phyloP scores from a whole-genome alignment of 768 basidiomycete genomes.

The Suillus occidentalis region DNA sequence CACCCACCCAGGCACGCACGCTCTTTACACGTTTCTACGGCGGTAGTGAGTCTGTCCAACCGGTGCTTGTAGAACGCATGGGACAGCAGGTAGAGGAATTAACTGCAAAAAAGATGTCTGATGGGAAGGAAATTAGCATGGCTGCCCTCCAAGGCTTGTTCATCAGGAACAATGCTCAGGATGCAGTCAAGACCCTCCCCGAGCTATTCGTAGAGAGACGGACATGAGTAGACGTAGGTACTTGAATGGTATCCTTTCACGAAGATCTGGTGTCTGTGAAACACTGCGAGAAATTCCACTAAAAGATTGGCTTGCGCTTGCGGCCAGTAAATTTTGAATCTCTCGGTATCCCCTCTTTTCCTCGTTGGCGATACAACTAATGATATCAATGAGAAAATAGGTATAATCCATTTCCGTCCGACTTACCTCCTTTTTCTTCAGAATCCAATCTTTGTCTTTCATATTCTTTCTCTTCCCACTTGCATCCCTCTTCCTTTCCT shows the following conservation, averaged over 20 bases:
- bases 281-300: slow-evolving; percentile 23
- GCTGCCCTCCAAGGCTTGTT: slow-evolving; percentile 94
- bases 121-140: slow-evolving; percentile 81
- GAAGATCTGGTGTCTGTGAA: background rate
- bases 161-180: slow-evolving; percentile 67
- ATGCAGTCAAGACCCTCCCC: slow-evolving; percentile 52
- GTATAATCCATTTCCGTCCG: background rate
- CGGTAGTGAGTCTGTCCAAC: slow-evolving; percentile 36
- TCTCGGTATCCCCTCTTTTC: slow-evolving; percentile 80
- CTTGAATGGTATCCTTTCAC: slow-evolving; percentile 4
- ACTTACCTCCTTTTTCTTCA: slow-evolving; percentile 93
- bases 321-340: slow-evolving; percentile 94
- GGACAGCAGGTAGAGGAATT: slow-evolving; percentile 53
- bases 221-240: slow-evolving; percentile 24
- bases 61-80: slow-evolving; percentile 43
- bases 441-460: slow-evolving; percentile 88
- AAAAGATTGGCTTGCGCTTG: slow-evolving; percentile 81
- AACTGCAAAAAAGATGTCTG: slow-evolving; percentile 51
- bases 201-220: slow-evolving; percentile 38
- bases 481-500: slow-evolving; percentile 55
- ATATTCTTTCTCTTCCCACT: slow-evolving; percentile 67
- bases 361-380: slow-evolving; percentile 80
- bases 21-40: slow-evolving; percentile 88
- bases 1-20: slow-evolving; percentile 69
- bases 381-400: slow-evolving; percentile 4